Evolutionary conservation across 164 flowering plant genomes (phyloP).

Genomic region (Piper betle): DNA sequence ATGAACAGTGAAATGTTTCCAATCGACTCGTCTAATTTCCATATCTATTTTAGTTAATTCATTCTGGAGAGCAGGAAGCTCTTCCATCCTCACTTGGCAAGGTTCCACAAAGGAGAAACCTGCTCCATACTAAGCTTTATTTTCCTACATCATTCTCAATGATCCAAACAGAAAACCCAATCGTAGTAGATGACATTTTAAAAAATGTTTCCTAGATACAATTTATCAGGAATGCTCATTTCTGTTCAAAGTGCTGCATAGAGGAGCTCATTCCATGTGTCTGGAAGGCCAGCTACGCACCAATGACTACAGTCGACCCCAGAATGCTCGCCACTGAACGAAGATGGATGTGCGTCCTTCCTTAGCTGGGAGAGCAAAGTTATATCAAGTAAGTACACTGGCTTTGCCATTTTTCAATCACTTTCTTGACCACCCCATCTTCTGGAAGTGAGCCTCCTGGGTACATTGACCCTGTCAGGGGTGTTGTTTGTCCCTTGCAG

Average conservation of each 20-base stretch:
- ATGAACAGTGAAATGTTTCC: background rate
- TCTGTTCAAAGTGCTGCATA: constrained; percentile 13
- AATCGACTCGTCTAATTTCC: background rate
- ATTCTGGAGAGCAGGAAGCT: background rate
- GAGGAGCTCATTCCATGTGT: constrained; percentile 44
- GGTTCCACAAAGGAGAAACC: background rate
- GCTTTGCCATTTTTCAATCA: constrained; percentile 19
- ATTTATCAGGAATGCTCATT: background rate
- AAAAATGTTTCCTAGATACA: no score
- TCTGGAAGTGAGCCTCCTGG: constrained; percentile 17
- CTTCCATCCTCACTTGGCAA: background rate
- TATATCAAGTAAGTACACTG: constrained; percentile 26
- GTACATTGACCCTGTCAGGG: constrained; percentile 17
- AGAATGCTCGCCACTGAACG: constrained; percentile 17
- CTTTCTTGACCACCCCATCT: constrained; percentile 14
- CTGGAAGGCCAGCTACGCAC: constrained; percentile 55
- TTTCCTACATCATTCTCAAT: background rate
- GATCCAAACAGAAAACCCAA: background rate
- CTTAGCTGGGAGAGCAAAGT: constrained; percentile 30
- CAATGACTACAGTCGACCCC: constrained; percentile 56
- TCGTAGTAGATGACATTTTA: no score
- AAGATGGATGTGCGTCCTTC: constrained; percentile 31
- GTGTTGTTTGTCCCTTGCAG: constrained; percentile 21
- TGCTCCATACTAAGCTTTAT: background rate
- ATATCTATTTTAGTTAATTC: no score